Percentiles rank a stretch among this genome's conserved stretches.
Conservation (phyloP, 352 stramenopile genomes). For the Saprolegnia diclina region DNA sequence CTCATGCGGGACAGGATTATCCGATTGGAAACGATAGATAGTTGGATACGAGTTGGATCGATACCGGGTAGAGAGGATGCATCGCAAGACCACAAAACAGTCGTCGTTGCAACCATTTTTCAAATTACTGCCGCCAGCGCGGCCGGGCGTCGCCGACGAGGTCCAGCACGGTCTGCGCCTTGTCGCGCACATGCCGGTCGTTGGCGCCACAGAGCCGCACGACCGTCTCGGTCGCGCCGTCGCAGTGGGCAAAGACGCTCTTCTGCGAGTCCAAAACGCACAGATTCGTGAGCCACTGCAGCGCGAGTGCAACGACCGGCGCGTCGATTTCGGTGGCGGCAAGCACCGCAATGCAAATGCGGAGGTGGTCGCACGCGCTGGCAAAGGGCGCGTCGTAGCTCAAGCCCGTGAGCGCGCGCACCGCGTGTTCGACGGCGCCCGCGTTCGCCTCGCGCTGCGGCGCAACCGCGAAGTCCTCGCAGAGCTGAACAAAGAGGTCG, state of each 20-base stretch:
- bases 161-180: conserved; percentile 6
- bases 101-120: no score
- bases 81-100: no score
- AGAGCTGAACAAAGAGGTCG: conserved; percentile 48
- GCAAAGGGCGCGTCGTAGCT: conserved; percentile 24
- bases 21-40: no score
- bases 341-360: background rate
- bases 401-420: conserved; percentile 12
- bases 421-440: background rate
- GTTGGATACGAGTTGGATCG: no score
- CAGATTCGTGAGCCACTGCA: conserved; percentile 25
- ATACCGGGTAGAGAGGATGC: no score
- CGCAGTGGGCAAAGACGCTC: conserved; percentile 20
- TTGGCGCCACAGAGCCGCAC: conserved; percentile 16
- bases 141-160: conserved; percentile 6
- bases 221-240: conserved; percentile 13
- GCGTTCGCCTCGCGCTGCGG: background rate
- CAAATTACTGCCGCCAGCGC: background rate
- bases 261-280: conserved; percentile 16
- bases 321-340: background rate
- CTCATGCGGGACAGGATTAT: no score
- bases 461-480: conserved; percentile 12
- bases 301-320: background rate
- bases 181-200: background rate
- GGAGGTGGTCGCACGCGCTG: background rate